Percentiles rank a stretch among this genome's conserved stretches.
phyloP scores from a whole-genome alignment of 106 monocot species.

The Dioscorea dumetorum region DNA sequence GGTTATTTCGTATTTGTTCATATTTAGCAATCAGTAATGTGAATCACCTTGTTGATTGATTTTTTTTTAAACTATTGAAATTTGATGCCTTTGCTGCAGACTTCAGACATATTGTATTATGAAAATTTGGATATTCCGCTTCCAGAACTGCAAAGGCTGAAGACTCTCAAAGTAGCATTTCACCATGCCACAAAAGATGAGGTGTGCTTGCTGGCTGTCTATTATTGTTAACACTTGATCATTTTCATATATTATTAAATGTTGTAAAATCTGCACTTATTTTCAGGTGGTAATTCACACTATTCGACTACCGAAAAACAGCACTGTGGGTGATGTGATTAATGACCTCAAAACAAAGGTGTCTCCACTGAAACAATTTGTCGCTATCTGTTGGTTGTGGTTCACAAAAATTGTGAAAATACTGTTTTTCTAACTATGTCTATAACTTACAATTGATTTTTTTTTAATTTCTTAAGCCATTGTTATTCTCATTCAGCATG shows the following conservation, averaged over 20 bases:
- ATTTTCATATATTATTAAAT: no score
- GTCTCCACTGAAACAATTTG: neutral
- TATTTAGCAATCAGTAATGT: no score
- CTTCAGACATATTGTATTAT: conserved; percentile 94
- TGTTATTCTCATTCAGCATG: neutral
- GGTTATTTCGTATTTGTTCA: conserved; percentile 21
- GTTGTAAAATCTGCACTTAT: conserved; percentile 1
- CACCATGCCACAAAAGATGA: conserved; percentile 94
- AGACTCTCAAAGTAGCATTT: conserved; percentile 98
- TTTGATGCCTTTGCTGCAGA: conserved; percentile 25
- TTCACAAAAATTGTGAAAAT: no score
- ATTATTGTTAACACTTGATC: neutral
- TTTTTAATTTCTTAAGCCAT: neutral
- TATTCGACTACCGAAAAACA: conserved; percentile 90
- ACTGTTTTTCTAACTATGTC: no score
- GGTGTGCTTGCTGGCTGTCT: conserved; percentile 22
- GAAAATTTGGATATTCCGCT: conserved; percentile 95
- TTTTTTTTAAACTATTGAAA: no score
- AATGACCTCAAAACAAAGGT: conserved; percentile 91
- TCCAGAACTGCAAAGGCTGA: conserved; percentile 86
- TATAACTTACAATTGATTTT: neutral
- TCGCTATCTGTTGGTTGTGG: no score
- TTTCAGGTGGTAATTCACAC: conserved; percentile 75
- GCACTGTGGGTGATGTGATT: conserved; percentile 91
- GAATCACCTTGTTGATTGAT: no score